Base-by-base conservation (phyloP, 768 basidiomycete genomes). In the Podaxis sp. region DNA sequence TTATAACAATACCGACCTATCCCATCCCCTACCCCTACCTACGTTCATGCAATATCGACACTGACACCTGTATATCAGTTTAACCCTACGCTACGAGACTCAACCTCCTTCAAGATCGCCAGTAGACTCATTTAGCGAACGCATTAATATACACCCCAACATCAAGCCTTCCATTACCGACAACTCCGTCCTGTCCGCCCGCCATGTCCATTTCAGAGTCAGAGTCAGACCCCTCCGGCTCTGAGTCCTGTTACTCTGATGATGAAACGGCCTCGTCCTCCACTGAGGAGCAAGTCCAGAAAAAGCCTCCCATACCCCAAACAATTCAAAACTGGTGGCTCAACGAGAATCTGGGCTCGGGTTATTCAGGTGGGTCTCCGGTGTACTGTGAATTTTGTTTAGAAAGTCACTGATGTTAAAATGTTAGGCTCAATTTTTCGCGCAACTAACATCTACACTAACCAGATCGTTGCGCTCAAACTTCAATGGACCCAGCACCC, bases 401-500 rank as follows among this genome's bases (percentile, higher is more conserved):
- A 2, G 2, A 24, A 27, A 46, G 33, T 36, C 12, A 29, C 29
- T 24, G 51, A n/a, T 19, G 55, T 2, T 17, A 11, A 2, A 41
- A 25, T 50, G 43, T 25, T 65, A 91, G 90, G 91, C 43, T 85
- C 87, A 17, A 92, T 91, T 62, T 92, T 80, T 68, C 79, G 81
- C 22, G 90, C 91, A 0, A 71, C 67, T 13, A 74, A 93, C 66
- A 65, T 91, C 1, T 77, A 85, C 67, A 86, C 76, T 2, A 76
- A 79, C 19, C 79, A 86, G 47, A 71, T 79, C n/a, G 88, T 89
- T 46, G 90, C 90, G 2, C 79, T 93, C 58, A 93, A 93, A 70
- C 75, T 93, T 9, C 90, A 93, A 72, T 78, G 80, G 60, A 74
- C 84, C 22, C 77, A 91, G 65, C 85, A 90, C 61, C 84, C 88